A percentile compares a stretch with the other conserved stretches of the same genome.
Conservation (phyloP, 305 asterid genomes). For the Fraxinus sp. region DNA sequence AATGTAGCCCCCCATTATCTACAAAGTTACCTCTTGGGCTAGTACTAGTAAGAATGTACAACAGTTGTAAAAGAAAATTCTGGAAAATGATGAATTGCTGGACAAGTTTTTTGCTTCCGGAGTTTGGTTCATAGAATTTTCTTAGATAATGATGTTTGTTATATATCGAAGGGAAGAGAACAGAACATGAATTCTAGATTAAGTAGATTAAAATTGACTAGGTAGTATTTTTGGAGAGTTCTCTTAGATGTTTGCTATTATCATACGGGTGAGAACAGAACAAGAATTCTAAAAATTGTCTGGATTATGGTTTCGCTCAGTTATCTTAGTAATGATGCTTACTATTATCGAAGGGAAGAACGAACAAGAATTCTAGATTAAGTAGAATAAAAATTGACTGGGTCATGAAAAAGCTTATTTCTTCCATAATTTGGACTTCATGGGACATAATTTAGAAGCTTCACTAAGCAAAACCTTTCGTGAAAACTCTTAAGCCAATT, state of each 20-base stretch:
- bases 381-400: background rate
- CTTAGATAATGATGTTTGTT: background rate
- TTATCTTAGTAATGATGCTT: background rate
- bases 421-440: background rate
- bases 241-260: background rate
- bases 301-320: background rate
- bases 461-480: background rate
- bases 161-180: background rate
- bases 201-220: background rate
- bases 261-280: background rate
- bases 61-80: slow-evolving; percentile 15
- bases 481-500: background rate
- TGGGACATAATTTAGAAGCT: background rate
- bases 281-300: background rate
- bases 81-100: slow-evolving; percentile 9
- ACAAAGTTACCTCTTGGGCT: slow-evolving; percentile 23
- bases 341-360: background rate
- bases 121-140: background rate
- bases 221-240: background rate
- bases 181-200: background rate
- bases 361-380: background rate
- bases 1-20: slow-evolving; percentile 22
- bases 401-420: background rate
- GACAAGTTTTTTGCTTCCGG: background rate
- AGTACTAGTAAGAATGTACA: slow-evolving; percentile 37